A percentile compares a stretch with the other conserved stretches of the same genome.
These are phyloP conservation scores for Leccinum pellstonianum DNA, from an alignment of 768 basidiomycete species.

Conservation along the genomic window DNA sequence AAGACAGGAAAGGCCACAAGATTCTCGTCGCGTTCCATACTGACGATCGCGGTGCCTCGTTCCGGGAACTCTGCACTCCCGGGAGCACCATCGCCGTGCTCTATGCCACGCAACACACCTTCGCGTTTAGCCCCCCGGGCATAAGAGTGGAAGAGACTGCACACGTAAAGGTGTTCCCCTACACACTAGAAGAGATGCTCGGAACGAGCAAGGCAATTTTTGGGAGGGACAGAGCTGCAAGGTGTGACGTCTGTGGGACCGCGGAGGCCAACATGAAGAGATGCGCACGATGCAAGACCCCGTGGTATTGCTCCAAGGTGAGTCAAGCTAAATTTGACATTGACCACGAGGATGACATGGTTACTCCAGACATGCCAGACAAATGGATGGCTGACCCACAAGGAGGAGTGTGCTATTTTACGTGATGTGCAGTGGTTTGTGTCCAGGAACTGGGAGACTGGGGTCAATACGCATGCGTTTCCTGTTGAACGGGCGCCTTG, in stretches of 20 bases:
- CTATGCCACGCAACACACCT: slow-evolving; percentile 30
- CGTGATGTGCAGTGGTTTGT: slow-evolving; percentile 33
- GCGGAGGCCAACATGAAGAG: slow-evolving; percentile 20
- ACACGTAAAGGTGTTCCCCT: slow-evolving; percentile 28
- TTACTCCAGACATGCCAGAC: slow-evolving; percentile 23
- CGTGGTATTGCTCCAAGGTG: slow-evolving; percentile 32
- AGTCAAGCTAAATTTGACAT: slow-evolving; percentile 4
- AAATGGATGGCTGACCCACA: slow-evolving; percentile 24
- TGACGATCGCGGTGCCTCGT: slow-evolving; percentile 28
- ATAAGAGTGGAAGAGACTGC: slow-evolving; percentile 27
- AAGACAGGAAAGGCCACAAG: slow-evolving; percentile 27
- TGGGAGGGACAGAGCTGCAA: slow-evolving; percentile 18
- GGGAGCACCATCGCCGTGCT: slow-evolving; percentile 34
- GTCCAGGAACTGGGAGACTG: slow-evolving; percentile 28
- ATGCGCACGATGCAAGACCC: slow-evolving; percentile 29
- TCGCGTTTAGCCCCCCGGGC: slow-evolving; percentile 31
- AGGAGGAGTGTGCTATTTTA: slow-evolving; percentile 22
- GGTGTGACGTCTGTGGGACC: slow-evolving; percentile 25
- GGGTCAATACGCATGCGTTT: slow-evolving; percentile 16
- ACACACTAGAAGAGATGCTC: slow-evolving; percentile 28
- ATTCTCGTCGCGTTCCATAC: slow-evolving; percentile 33
- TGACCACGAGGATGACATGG: slow-evolving; percentile 6
- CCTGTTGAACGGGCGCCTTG: slow-evolving; percentile 16
- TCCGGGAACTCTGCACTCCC: slow-evolving; percentile 21
- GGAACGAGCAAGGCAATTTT: slow-evolving; percentile 22